Evolutionary conservation across 495 filamentous ascomycete species (phyloP), one percentile per base, ranked within the genome.

Genomic region (Aspergillus carlsbadensis): DNA sequence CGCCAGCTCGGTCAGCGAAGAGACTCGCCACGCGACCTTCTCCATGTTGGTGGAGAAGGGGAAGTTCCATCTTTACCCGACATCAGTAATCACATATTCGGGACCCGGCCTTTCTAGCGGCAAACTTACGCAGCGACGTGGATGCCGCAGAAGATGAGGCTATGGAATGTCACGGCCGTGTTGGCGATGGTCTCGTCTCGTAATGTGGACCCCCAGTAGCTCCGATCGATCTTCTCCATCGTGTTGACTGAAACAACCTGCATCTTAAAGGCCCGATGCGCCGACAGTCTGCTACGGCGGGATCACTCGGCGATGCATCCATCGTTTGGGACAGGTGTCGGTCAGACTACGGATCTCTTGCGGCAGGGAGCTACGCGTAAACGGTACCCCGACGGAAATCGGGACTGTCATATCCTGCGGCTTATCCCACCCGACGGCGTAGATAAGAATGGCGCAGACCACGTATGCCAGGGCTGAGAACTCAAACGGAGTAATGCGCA

Each of bases 381-480:
- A 36, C 10, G 21, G 47, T 17, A 50, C 3, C 6, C 33, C 15
- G 48, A 51, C 41, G 29, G 41, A 29, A 13, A 37, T 58, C 11
- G 49, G 41, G 2, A 53, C 42, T 1, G 34, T 39, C 20, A 58
- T 44, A n/a, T 53, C 42, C 49, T 58, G 48, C 2, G 56, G 56
- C 49, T 58, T 58, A 14, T 51, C 5, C 48, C 50, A 37, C 48
- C 48, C 52, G 42, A 45, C 46, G 7, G 40, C 44, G 18, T 50
- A 58, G 0, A 50, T 37, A 21, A 42, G 26, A 11, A 52, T 49
- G 1, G 36, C 57, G 31, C 42, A 60, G 24, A 36, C 18, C 3
- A 55, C 47, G 31, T 50, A 58, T 10, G 55, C 36, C 1, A 61
- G 22, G 7, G 48, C 35, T 11, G 37, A 15, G 20, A 61, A 42